Evolutionary conservation across 2,329 filamentous ascomycete genomes (phyloP), one percentile per base, ranked within the genome.

Genomic region (Pyricularia sp.): DNA sequence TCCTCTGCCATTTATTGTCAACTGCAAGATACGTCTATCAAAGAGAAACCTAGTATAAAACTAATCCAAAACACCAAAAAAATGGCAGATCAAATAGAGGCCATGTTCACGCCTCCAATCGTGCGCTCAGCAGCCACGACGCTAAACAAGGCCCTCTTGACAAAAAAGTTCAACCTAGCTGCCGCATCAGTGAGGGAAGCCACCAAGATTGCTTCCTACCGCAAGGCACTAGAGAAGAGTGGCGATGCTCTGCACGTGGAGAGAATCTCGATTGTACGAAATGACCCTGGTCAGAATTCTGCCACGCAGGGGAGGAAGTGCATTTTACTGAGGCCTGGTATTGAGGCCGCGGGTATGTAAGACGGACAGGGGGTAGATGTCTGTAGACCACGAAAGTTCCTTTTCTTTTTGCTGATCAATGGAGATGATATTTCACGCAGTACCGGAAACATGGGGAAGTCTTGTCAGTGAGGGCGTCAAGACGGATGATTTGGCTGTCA

Each of bases 141-240:
- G 76, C 87, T 99, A 72, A 94, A 99, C 81, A 89, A 92, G 73
- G 85, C 90, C 20, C 89, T 96, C 72, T 98, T 98, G 81, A 84
- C 86, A 68, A 92, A 90, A 77, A 91, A 85, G 0, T 81, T 97
- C 69, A 88, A 90, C 28, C 83, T 94, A 28, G 87, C 93, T 10
- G 94, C 93, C 2, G 94, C 93, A 7, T 87, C 90, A 55, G 83
- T 98, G 64, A 86, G 87, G 72, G 91, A 95, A 76, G 86, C 86
- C 70, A 90, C 88, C 73, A 87, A 93, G 74, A 93, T 98, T 69
- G 85, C 90, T 28, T 85, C 83, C 72, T 89, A 92, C 77, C 86
- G 92, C 71, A 88, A 87, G 73, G 82, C 86, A 63, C 81, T 97
- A 33, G 81, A 86, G 31, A 85, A 84, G 72, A 89, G 86, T 70